Percentiles rank a stretch among this genome's conserved stretches.
Evolutionary conservation across 345 rosid species (phyloP).

Genomic region (Erodium maritimum): DNA sequence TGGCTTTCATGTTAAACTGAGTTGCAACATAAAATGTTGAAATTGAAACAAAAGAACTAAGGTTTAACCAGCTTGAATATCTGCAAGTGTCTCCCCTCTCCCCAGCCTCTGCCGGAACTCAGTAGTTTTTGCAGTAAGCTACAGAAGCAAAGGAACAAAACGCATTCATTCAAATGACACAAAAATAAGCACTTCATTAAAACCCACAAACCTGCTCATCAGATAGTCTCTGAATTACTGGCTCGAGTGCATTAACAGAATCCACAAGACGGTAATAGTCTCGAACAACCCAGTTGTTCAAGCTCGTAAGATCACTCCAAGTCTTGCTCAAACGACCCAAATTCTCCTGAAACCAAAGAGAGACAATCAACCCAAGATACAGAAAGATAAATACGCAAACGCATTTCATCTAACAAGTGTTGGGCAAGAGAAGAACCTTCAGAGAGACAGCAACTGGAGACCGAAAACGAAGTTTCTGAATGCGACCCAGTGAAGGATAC

Average conservation of each 20-base stretch:
- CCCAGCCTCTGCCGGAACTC: constrained; percentile 61
- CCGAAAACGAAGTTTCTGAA: not conserved
- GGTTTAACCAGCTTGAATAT: constrained; percentile 74
- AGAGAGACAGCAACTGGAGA: constrained; percentile 25
- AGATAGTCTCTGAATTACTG: constrained; percentile 36
- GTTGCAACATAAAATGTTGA: too few species aligned
- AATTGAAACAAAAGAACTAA: not conserved
- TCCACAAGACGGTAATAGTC: constrained; percentile 75
- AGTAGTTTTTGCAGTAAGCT: constrained; percentile 69
- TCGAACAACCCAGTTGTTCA: constrained; percentile 80
- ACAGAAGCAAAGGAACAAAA: constrained; percentile 2
- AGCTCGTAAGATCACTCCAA: constrained; percentile 42
- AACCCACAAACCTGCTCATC: constrained; percentile 63
- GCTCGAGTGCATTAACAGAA: constrained; percentile 57
- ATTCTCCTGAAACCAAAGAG: constrained; percentile 11
- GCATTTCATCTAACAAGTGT: constrained; percentile 47
- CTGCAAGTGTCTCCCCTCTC: constrained; percentile 54
- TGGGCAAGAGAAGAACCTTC: constrained; percentile 29
- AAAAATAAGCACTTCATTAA: not conserved
- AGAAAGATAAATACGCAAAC: constrained; percentile 3
- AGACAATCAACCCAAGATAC: not conserved
- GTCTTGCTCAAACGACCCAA: constrained; percentile 32
- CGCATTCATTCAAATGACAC: constrained; percentile 3
- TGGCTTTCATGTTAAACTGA: constrained; percentile 1
- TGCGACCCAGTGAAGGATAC: not conserved